Base-by-base conservation (phyloP, 371 early-diverging fungal genomes). In the Funneliformis caledonium region DNA sequence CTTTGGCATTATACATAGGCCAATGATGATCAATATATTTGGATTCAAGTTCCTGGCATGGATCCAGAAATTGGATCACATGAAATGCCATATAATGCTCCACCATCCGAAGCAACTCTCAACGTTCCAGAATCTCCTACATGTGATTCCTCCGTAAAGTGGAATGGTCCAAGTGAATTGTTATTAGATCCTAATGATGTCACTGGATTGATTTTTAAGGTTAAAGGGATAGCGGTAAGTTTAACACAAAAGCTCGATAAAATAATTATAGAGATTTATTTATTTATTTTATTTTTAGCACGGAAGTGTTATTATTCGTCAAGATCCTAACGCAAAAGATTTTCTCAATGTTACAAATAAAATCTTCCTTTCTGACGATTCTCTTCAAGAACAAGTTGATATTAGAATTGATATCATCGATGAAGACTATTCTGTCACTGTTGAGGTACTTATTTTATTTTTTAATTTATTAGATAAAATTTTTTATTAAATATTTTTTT, bases 261-360 rank as follows among this genome's bases (percentile, higher is more conserved):
- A 42, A 61, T 19, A 26, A n/a, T 74, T 16, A 12, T 26, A 59
- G 8, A 26, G 16, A 48, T 19, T 31, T 7, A n/a, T 48, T 47
- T 37, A 67, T 14, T 67, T 48, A 67, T 78, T 47, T 12, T 11
- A 11, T 47, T n/a, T 52, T n/a, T 67, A 79, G 80, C 69, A 70
- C 7, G 80, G 80, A 72, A 79, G 80, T 52, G 70, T 79, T 70
- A 52, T 59, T 26, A 59, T 79, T 70, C 80, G 80, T 70, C 70
- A 70, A 45, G 80, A 79, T 70, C 43, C 72, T 67, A 2, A 45
- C 5, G 5, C 42, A 7, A 42, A 79, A 22, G 68, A 50, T 56
- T 70, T 26, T 52, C 70, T 79, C 12, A 79, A 69, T 59, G 9
- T 79, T 52, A 79, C 69, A 33, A 79, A 79, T 69, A 64, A 11